Evolutionary conservation across 371 early-diverging fungal genomes (phyloP), one percentile per base, ranked within the genome.

Genomic region (Fennellomyces sp.): DNA sequence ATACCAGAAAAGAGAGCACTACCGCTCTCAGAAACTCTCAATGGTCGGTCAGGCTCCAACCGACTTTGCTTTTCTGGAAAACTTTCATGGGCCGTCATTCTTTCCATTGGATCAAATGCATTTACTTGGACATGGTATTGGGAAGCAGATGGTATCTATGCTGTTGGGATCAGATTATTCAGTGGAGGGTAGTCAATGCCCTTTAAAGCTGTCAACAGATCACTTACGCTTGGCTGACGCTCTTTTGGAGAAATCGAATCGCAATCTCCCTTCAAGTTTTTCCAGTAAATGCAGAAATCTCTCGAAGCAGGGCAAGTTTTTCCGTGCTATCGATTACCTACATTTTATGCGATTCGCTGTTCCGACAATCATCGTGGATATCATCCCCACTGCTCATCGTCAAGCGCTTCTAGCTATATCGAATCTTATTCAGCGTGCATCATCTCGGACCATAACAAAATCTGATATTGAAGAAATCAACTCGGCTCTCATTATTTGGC

Each of bases 61-160:
- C n/a, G 3, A 3, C 4, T 41, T 55, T 25, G 17, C 55, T 7
- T 1, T 7, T 1, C n/a, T 55, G 38, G 3, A 25, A 13, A 39
- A 21, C 3, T 38, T 38, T 39, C 55, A 38, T 36, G 55, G 55
- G 5, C 3, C n/a, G 27, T 1, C 38, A 33, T 38, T 55, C 15
- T 55, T 38, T 55, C 15, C 15, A 3, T 38, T 55, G 41, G 55
- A 55, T 26, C 0, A 21, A 5, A 55, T 55, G 55, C 55, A 55
- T 27, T 39, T 38, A 11, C 25, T 55, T 19, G 17, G 39, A 6
- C 39, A 55, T 23, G 38, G 41, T 3, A 7, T 36, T 35, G 38
- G 33, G 10, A 31, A 36, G 25, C 7, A 21, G n/a, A 26, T 6
- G 41, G 41, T 15, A 55, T 5, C 27, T 25, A 38, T 31, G 15